Evolutionary conservation across 257 asterid genomes (phyloP).

Genomic region (Solanum dulcamara): DNA sequence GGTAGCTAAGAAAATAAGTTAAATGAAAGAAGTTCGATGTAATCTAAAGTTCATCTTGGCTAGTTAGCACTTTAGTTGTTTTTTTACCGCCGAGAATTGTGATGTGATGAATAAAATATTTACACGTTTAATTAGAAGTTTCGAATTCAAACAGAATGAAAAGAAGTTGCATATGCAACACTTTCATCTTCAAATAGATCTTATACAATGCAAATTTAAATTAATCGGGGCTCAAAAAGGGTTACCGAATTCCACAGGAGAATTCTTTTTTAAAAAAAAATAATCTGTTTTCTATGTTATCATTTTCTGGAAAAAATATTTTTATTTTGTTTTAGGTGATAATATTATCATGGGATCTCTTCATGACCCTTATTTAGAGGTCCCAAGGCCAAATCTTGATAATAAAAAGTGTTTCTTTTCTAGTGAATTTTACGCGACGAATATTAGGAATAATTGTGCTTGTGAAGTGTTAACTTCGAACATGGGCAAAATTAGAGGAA

Average conservation of each 20-base stretch:
- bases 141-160: background rate
- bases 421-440: background rate
- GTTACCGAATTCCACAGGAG: background rate
- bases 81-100: background rate
- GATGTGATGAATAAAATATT: background rate
- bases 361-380: background rate
- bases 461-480: background rate
- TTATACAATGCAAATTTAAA: background rate
- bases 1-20: background rate
- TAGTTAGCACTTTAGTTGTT: background rate
- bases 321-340: background rate
- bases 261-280: background rate
- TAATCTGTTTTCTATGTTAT: background rate
- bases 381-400: background rate
- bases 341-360: background rate
- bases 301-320: background rate
- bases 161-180: background rate
- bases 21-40: background rate
- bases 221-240: background rate
- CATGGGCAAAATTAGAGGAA: rapidly evolving
- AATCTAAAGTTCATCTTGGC: background rate
- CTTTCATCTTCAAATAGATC: background rate
- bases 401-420: background rate
- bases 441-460: background rate
- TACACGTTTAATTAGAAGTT: background rate